Conservation (phyloP, 129 eudicot species). For the Escallonia rubra region DNA sequence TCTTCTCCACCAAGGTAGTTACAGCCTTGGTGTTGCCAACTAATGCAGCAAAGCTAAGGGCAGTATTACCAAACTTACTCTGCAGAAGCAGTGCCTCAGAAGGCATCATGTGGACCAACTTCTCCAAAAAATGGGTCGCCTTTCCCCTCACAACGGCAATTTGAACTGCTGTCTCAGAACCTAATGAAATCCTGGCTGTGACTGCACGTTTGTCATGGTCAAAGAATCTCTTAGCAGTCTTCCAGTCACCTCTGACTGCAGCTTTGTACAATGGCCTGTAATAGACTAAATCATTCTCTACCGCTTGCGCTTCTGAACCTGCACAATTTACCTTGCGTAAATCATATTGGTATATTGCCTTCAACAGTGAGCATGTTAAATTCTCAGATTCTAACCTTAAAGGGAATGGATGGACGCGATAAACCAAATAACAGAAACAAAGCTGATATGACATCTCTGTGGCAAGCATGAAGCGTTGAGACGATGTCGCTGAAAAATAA, state of each 20-base stretch:
- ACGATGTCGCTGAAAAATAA: no score
- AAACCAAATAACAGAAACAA: no score
- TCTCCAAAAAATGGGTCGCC: slow-evolving; percentile 28
- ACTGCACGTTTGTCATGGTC: slow-evolving; percentile 19
- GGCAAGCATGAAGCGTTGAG: no score
- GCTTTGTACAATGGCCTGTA: slow-evolving; percentile 42
- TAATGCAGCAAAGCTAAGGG: slow-evolving; percentile 22
- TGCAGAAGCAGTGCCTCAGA: slow-evolving; percentile 14
- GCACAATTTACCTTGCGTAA: no score
- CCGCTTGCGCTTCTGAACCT: no score
- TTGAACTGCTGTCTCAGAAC: slow-evolving; percentile 29
- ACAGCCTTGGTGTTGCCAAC: slow-evolving; percentile 24
- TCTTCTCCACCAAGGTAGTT: slow-evolving; percentile 16
- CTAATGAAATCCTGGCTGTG: slow-evolving; percentile 28
- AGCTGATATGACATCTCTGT: no score
- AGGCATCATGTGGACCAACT: slow-evolving; percentile 25
- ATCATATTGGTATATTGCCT: no score
- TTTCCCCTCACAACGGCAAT: slow-evolving; percentile 34
- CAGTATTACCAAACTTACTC: not conserved
- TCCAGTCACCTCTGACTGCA: slow-evolving; percentile 43
- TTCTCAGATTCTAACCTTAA: no score
- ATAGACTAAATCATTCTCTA: slow-evolving; percentile 12
- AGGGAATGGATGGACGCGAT: no score
- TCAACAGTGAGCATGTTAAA: no score
- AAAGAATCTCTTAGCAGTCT: slow-evolving; percentile 22